Evolutionary conservation across 2,329 filamentous ascomycete genomes (phyloP), one percentile per base, ranked within the genome.

Genomic region (Trichoderma cornu-damae): DNA sequence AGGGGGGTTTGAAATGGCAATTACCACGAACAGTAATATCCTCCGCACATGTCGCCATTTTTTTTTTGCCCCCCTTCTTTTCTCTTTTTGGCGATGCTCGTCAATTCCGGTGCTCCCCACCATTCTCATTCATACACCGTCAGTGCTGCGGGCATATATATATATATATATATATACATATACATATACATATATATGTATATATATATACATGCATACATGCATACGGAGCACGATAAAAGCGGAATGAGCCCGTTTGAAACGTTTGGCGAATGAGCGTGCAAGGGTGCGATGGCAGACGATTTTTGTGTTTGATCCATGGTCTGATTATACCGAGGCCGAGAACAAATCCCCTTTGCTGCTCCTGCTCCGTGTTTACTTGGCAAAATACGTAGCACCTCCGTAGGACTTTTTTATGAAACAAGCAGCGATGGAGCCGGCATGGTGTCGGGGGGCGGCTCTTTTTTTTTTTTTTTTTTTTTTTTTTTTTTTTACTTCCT

Each of bases 211-310:
- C 9, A 11, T 34, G 16, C 16, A 43, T 30, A 37, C 4, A 32
- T 22, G 9, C 6, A 44, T 34, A 52, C 49, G 49, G 49, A 43
- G 49, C 37, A 52, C 42, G 37, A 37, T 43, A 22, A n/a, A n/a
- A 44, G 51, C 51, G 51, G 51, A 24, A 38, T n/a, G 22, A n/a
- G 24, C 34, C 51, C 51, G 51, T 55, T 55, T 55, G 51, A 47
- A 55, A 55, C 51, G 51, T 46, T 55, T 38, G 51, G 37, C 30
- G 24, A n/a, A n/a, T 43, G 22, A 37, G 42, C 51, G 47, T 55
- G 51, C n/a, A n/a, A 9, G 28, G 51, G 42, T 44, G 42, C 32
- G 30, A 55, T 55, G 22, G 22, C 42, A 55, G 37, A 38, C 18
- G 32, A 14, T 37, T 46, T 28, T 22, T 55, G 42, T 37, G 37